Base-by-base conservation (phyloP, 805 yeast genomes). In the Candida easanensis region DNA sequence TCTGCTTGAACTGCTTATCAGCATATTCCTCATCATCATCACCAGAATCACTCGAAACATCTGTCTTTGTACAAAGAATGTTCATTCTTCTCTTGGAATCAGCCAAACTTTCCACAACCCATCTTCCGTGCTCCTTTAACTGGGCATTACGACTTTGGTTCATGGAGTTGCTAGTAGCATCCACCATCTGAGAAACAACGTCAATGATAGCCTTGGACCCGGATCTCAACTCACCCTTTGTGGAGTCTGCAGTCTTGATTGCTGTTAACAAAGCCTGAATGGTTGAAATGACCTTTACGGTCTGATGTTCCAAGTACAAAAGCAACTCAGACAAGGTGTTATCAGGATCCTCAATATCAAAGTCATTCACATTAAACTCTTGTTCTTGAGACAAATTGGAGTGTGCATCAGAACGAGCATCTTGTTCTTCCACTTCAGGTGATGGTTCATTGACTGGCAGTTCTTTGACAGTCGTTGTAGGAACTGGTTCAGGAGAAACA, bases 1-100 rank as follows among this genome's bases (percentile, higher is more conserved):
- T 78, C 65, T 91, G 97, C 65, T 88, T 88, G 69, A 88, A 84
- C 54, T 85, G 85, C 62, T 86, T 84, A 60, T 88, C 95, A 2
- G 97, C 97, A 59, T 76, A 81, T 41, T 82, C 87, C 27, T 58
- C 66, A 51, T 81, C 85, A 32, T 65, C 64, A 51, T 81, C 85
- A 31, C 64, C 64, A 33, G 68, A 69, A 5, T 56, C 57, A 4
- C 61, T 63, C 22, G 58, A 50, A n/a, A 58, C 64, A 18, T 43
- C 50, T n/a, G 57, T 46, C 38, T 60, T 65, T 32, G 67, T 70
- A 59, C 90, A 83, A 48, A 91, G 72, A 22, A 75, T 72, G 36
- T 77, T 78, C 95, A 91, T 86, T 58, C 98, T 77, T 53, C 79
- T 79, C 36, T 82, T 78, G 65, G 97, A 90, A 62, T 90, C 96